Evolutionary conservation across 2,329 filamentous ascomycete genomes (phyloP).

Genomic region (Fusarium illudens): DNA sequence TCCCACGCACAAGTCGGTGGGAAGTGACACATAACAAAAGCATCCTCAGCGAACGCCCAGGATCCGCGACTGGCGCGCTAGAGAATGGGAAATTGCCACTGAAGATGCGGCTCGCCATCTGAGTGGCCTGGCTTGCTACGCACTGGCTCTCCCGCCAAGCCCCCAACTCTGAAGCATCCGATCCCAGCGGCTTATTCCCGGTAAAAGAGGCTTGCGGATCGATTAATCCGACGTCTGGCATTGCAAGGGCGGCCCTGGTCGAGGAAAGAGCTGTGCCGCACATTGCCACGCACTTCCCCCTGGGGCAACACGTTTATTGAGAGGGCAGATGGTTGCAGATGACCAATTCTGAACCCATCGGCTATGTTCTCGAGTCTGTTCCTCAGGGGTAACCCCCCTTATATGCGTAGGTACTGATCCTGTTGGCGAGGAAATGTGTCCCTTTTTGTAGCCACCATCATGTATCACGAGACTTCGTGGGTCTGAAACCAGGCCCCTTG

Average conservation of each 20-base stretch:
- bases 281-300: background rate
- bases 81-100: background rate
- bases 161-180: background rate
- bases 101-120: background rate
- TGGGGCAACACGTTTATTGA: background rate
- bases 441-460: background rate
- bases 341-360: background rate
- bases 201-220: background rate
- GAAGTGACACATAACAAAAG: background rate
- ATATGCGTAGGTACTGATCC: background rate
- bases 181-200: background rate
- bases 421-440: background rate
- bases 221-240: slow-evolving; percentile 1
- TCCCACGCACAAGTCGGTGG: background rate
- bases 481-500: background rate
- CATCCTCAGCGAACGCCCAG: background rate
- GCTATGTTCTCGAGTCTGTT: background rate
- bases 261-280: background rate
- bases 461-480: background rate
- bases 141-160: background rate
- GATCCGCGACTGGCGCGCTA: slow-evolving; percentile 4
- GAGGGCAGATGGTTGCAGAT: background rate
- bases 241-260: background rate
- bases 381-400: background rate
- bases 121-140: background rate